Conservation (phyloP, 148 eudicot genomes). For the Rhododendron molle region DNA sequence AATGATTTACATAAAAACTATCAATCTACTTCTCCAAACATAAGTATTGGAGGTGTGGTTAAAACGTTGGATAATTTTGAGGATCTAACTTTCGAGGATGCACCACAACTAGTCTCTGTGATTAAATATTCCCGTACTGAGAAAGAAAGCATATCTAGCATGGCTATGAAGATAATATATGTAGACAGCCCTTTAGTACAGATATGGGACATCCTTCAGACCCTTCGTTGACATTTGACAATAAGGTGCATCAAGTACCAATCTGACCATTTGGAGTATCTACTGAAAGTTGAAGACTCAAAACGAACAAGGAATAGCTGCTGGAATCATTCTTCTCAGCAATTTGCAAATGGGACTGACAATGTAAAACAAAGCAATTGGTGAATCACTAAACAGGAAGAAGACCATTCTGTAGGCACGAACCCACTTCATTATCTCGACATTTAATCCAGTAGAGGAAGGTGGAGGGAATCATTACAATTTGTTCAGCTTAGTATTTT, state of each 20-base stretch:
- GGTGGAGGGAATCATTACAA: not conserved
- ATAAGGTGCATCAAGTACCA: not conserved
- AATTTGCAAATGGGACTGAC: not conserved
- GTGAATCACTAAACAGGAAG: not conserved
- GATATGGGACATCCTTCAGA: not conserved
- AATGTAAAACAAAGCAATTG: not conserved
- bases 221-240: not conserved
- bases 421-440: not conserved
- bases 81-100: not conserved
- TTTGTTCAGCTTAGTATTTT: not conserved
- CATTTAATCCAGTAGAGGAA: not conserved
- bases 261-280: constrained; percentile 5
- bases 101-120: not conserved
- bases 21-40: not conserved
- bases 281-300: not conserved
- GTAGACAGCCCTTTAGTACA: not conserved
- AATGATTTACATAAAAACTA: not conserved
- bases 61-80: not conserved
- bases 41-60: not conserved
- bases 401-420: not conserved
- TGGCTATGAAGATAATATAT: not conserved
- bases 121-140: not conserved
- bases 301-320: not conserved
- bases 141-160: not conserved
- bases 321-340: not conserved